Base-by-base conservation (phyloP, 176 grass and related monocot species). In the Rhynchospora tenuis region DNA sequence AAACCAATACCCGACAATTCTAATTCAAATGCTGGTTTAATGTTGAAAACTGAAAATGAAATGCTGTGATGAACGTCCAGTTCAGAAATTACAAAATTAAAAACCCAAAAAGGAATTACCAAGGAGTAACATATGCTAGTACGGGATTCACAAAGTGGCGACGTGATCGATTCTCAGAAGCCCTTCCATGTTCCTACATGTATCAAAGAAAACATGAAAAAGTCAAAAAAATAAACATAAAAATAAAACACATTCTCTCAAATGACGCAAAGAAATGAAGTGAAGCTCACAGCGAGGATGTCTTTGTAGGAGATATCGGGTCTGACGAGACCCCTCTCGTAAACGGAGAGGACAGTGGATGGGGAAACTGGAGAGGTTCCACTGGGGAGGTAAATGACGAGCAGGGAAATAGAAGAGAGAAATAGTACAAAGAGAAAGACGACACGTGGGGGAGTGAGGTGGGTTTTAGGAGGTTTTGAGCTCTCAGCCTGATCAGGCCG, bases 91-190 rank as follows among this genome's bases (percentile, higher is more conserved):
- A 14, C 38, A 48, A 15, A 81, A 79, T 43, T 48, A 70, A 7
- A 14, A 19, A 12, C 4, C 48, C 15, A 59, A 57, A 6, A 76
- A 9, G 2, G 7, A 66, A 52, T 42, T 79, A 94, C 92, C 95
- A 98, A 64, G 92, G 90, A 79, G 92, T 98, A 23, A 98, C 89
- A 61, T 98, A 95, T 59, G 95, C 90, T 19, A 98, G 80, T 74
- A 98, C 83, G 2, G 90, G 90, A 71, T 95, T 98, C 45, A 33
- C 58, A 60, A 98, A 98, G 52, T 91, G 88, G 64, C 87, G 92
- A 70, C 27, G 88, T 11, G 91, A 98, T 23, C 58, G 66, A 31
- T 95, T 98, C 66, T 85, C 82, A 0, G 88, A 50, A 82, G 66
- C 62, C 60, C 42, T 82, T 82, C 44, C 79, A 64, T 82, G 20